Evolutionary conservation across 768 basidiomycete genomes (phyloP).

Genomic region (Lentinula aciculospora): DNA sequence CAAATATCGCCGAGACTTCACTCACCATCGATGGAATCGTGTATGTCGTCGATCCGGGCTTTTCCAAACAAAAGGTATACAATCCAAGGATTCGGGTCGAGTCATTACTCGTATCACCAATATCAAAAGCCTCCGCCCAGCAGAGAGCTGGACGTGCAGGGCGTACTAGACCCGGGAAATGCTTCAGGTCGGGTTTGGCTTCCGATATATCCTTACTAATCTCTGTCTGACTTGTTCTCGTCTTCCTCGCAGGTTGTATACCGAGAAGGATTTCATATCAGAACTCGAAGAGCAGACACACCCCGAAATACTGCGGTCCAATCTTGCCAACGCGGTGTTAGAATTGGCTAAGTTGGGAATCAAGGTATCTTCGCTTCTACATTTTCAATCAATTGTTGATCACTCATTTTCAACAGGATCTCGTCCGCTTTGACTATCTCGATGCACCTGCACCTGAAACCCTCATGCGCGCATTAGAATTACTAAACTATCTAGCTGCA

Average conservation of each 20-base stretch:
- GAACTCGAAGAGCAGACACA: slow-evolving; percentile 97
- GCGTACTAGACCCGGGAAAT: slow-evolving; percentile 93
- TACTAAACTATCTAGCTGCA: slow-evolving; percentile 88
- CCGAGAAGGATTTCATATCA: slow-evolving; percentile 93
- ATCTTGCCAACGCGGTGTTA: slow-evolving; percentile 88
- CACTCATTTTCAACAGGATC: slow-evolving; percentile 44
- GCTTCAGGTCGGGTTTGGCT: slow-evolving; percentile 44
- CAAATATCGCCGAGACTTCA: slow-evolving; percentile 97
- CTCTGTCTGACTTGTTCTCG: background rate
- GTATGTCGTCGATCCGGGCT: slow-evolving; percentile 97
- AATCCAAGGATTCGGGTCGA: slow-evolving; percentile 97
- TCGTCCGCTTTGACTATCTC: slow-evolving; percentile 84
- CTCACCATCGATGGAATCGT: slow-evolving; percentile 98
- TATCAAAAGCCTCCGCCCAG: slow-evolving; percentile 95
- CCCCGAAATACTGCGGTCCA: slow-evolving; percentile 92
- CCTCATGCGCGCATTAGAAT: slow-evolving; percentile 92
- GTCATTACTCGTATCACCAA: slow-evolving; percentile 87
- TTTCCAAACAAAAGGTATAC: slow-evolving; percentile 98
- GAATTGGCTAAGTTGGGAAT: slow-evolving; percentile 94
- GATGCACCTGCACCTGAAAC: slow-evolving; percentile 96
- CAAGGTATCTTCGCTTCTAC: slow-evolving; percentile 42
- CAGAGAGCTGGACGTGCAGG: slow-evolving; percentile 96
- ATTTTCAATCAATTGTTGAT: background rate
- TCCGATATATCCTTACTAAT: background rate
- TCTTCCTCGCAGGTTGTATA: slow-evolving; percentile 60